Base-by-base conservation (phyloP, 768 basidiomycete species). In the Collybia nuda region DNA sequence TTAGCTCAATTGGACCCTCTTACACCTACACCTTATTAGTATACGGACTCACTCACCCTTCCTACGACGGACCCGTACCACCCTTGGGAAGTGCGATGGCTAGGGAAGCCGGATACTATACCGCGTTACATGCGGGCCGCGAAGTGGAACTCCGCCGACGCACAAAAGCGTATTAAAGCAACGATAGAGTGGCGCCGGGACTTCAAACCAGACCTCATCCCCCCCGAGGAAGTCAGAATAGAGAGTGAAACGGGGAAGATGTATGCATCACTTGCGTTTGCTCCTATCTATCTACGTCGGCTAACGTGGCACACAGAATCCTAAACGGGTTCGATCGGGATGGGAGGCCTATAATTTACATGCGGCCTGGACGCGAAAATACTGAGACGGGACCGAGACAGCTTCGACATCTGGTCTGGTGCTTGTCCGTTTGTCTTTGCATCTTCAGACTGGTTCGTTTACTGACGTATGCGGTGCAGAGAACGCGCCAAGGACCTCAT, bases 221-320 rank as follows among this genome's bases (percentile, higher is more conserved):
- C 77, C 3, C 90, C 90, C 3, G 87, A 85, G 38, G 91, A 93
- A 57, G 83, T 89, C 55, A 82, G 80, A 58, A 78, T 87, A 28
- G 92, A 93, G 65, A 82, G 85, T 44, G 82, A 90, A 68, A 90
- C 88, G 0, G 92, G 91, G 14, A 95, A 95, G 69, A 93, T 95
- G 92, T 92, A 57, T 47, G 84, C 66, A 28, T 23, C 24, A 37
- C 28, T 26, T 40, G 35, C 15, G 7, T 22, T 28, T 5, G 44
- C 18, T 36, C 23, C 48, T 24, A 11, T 52, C 50, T 47, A 51
- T 9, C 3, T 47, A 11, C 22, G 21, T 37, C 26, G 6, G 40
- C 40, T 40, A 39, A 41, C 17, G 36, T 42, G 40, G 18, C 53
- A 18, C 28, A 15, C 56, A 93, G 91, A 40, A 78, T 93, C 41